phyloP scores from a whole-genome alignment of 768 basidiomycete species.

The Exidia glandulosa region DNA sequence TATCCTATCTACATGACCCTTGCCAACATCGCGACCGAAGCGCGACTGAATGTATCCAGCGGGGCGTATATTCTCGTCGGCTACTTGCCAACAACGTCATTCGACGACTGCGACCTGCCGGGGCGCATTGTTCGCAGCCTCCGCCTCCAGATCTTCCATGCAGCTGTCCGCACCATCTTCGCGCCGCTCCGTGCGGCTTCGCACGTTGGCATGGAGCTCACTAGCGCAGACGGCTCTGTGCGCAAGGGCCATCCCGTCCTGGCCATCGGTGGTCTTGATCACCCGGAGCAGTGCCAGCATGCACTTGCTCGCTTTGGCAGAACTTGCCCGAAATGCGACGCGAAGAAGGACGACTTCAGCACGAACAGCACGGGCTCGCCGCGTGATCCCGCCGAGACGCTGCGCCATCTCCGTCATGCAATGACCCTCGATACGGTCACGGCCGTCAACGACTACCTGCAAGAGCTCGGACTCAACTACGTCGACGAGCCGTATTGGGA shows the following conservation, averaged over 20 bases:
- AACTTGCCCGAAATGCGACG: slow-evolving; percentile 11
- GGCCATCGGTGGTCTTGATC: slow-evolving; percentile 15
- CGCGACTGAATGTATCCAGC: not conserved
- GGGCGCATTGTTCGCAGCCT: slow-evolving; percentile 10
- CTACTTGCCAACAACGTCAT: slow-evolving; percentile 5
- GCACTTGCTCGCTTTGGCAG: slow-evolving; percentile 9
- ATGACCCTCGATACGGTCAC: not conserved
- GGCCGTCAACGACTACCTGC: not conserved
- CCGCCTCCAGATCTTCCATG: slow-evolving; percentile 22
- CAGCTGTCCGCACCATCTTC: slow-evolving; percentile 20
- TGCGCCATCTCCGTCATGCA: not conserved
- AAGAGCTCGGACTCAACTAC: not conserved
- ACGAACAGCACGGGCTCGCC: not conserved
- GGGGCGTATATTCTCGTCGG: slow-evolving; percentile 5
- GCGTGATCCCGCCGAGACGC: not conserved
- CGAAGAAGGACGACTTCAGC: slow-evolving; percentile 6
- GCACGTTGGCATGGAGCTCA: slow-evolving; percentile 19
- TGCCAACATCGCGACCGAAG: not conserved
- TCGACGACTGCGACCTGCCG: slow-evolving; percentile 10
- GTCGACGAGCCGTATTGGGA: slow-evolving; percentile 11
- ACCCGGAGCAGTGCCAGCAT: slow-evolving; percentile 13
- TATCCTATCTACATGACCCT: slow-evolving; percentile 15
- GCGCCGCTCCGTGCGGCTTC: slow-evolving; percentile 20
- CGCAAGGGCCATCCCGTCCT: slow-evolving; percentile 23
- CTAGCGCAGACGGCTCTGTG: slow-evolving; percentile 24